Base-by-base conservation (phyloP, 257 asterid genomes). In the Leonotis leonurus region DNA sequence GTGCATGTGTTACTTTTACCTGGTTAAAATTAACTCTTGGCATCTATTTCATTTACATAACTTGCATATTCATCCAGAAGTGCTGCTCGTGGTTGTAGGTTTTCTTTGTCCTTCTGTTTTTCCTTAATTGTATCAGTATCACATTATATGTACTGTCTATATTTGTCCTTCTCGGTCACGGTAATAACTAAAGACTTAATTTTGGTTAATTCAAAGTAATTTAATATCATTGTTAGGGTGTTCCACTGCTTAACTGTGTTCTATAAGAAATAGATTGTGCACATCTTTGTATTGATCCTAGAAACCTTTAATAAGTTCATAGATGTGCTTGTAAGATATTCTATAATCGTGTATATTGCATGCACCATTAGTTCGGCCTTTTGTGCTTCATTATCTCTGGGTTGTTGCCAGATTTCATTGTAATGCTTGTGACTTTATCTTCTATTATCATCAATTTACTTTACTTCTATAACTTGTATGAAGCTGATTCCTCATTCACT, bases 401-500 rank as follows among this genome's bases (percentile, higher is more conserved):
- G 22, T 29, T 33, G 5, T 27, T 18, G 26, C 12, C 30, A 29
- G 40, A 39, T 12, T 7, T 35, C 22, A 48, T 8, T 1, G 18
- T 9, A 21, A 13, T n/a, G 21, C 17, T 39, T 2, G 14, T 32
- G 7, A 26, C n/a, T 37, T 54, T 22, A 7, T 39, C 10, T 22
- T 26, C 37, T 43, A 21, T 17, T 16, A 24, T 39, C 30, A 30
- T 59, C 17, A 6, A 48, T 13, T 43, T n/a, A 29, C 11, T 54
- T 20, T 20, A 3, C 22, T 60, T 37, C 22, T 41, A 13, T 37
- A 36, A 11, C 29, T 32, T 46, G 16, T 62, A 16, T 9, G 56
- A 67, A 44, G 30, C 44, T 54, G 3, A 60, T 54, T 48, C 29
- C 48, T 68, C 29, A 32, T 45, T 64, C 32, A 62, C 59, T 32